Evolutionary conservation across 768 basidiomycete genomes (phyloP), one percentile per base, ranked within the genome.

Genomic region (Rhizopogon roseolus): DNA sequence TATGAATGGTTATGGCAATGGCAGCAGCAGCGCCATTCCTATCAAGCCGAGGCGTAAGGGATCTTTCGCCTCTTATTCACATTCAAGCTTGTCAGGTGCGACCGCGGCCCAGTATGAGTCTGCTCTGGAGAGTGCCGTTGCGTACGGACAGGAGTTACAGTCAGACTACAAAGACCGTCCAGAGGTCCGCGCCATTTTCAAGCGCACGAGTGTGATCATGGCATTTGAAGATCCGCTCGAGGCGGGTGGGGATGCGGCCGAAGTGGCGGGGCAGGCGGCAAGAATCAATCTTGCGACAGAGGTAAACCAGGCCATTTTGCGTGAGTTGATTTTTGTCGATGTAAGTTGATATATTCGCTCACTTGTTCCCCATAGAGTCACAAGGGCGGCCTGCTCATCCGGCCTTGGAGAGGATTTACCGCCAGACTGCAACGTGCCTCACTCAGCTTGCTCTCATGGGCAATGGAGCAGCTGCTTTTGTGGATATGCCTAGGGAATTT

Each of bases 271-370:
- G 39, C 79, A 84, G 55, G 81, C 79, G 41, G 82, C 88, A 29
- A 76, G 88, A 55, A 74, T 81, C 50, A 67, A 75, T 36, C 76
- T 93, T 52, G 86, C 88, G 28, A 84, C 81, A 54, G 89, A 91
- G 70, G 67, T 93, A 38, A 93, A 94, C 61, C 78, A 84, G 66
- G 89, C 85, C 39, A 91, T 95, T 54, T 73, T 94, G 50, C 87
- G 92, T 93, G 61, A 60, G 84, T 71, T 42, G 41, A 45, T 36
- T 38, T 22, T 48, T 41, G 14, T 51, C 6, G 19, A 50, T 16
- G 49, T 41, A 28, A 13, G n/a, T 27, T 4, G 1, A 39, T 7
- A 34, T 28, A 54, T 27, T 42, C 53, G 37, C 55, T 61, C 41
- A 57, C 34, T 22, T 8, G 5, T 25, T 28, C 39, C 50, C 27